phyloP scores from a whole-genome alignment of 495 filamentous ascomycete genomes.

The Aspergillus haitiensis region DNA sequence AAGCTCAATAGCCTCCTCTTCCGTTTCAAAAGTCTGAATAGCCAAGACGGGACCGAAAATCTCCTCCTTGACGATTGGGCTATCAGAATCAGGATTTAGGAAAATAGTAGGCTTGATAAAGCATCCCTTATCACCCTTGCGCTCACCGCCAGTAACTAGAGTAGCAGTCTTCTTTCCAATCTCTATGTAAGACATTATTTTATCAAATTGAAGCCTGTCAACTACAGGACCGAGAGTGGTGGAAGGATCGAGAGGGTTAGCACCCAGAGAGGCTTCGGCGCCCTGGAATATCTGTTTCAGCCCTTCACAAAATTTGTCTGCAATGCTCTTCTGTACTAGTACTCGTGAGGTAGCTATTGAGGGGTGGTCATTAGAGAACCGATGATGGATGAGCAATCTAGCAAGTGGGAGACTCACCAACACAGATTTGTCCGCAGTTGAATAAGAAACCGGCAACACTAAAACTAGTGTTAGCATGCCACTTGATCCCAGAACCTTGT shows the following conservation, averaged over 20 bases:
- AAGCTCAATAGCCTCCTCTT: slow-evolving; percentile 35
- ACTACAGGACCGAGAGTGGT: slow-evolving; percentile 57
- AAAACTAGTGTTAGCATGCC: background rate
- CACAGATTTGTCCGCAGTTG: slow-evolving; percentile 58
- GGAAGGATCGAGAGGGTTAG: slow-evolving; percentile 6
- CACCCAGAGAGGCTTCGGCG: background rate
- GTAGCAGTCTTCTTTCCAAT: slow-evolving; percentile 67
- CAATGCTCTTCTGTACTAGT: slow-evolving; percentile 47
- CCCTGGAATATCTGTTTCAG: background rate
- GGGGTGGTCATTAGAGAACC: background rate
- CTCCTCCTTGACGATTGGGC: slow-evolving; percentile 39
- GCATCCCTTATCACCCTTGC: slow-evolving; percentile 34
- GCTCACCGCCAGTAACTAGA: slow-evolving; percentile 12
- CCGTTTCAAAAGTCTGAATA: slow-evolving; percentile 38
- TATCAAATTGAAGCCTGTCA: slow-evolving; percentile 45
- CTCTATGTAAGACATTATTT: slow-evolving; percentile 87
- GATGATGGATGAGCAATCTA: background rate
- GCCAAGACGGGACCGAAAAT: slow-evolving; percentile 46
- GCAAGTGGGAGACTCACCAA: slow-evolving; percentile 5
- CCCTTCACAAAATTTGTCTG: slow-evolving; percentile 52
- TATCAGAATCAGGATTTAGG: slow-evolving; percentile 29
- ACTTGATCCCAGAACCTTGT: background rate
- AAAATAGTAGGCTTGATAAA: slow-evolving; percentile 50
- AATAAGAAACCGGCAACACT: slow-evolving; percentile 14
- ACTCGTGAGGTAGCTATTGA: slow-evolving; percentile 13